These are phyloP conservation scores for Penicillium lagena DNA, from an alignment of 495 filamentous ascomycete genomes.

Conservation along the genomic window DNA sequence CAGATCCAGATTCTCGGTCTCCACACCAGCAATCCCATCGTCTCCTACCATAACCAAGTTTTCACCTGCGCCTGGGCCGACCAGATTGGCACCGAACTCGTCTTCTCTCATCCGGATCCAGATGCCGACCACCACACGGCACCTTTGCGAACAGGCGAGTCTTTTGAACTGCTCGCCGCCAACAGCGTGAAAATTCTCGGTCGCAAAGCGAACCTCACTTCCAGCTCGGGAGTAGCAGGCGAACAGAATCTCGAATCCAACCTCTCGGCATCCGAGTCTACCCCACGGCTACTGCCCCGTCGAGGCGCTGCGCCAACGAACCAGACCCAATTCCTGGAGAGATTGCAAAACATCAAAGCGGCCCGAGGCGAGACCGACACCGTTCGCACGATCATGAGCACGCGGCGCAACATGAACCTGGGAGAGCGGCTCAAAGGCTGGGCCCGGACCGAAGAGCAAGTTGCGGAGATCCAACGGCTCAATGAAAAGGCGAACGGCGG, in stretches of 20 bases:
- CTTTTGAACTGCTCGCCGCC: conserved; percentile 57
- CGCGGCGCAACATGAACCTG: conserved; percentile 20
- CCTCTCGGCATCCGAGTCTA: background rate
- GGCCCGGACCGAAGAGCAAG: conserved; percentile 35
- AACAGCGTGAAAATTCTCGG: conserved; percentile 46
- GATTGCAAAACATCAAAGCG: conserved; percentile 34
- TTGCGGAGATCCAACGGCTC: conserved; percentile 27
- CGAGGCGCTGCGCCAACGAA: conserved; percentile 16
- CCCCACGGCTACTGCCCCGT: conserved; percentile 5
- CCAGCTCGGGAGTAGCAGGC: conserved; percentile 15
- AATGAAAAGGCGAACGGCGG: conserved; percentile 28
- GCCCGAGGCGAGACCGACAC: conserved; percentile 38
- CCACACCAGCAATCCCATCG: conserved; percentile 62
- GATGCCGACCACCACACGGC: conserved; percentile 24
- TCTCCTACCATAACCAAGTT: conserved; percentile 67
- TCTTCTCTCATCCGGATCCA: conserved; percentile 51
- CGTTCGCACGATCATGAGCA: conserved; percentile 31
- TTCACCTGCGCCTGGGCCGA: conserved; percentile 73
- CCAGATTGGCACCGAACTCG: conserved; percentile 73
- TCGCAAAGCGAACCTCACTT: conserved; percentile 35
- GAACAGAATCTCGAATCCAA: background rate
- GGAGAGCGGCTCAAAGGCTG: conserved; percentile 29
- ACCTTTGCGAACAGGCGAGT: conserved; percentile 31
- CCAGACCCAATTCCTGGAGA: conserved; percentile 40
- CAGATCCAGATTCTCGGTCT: conserved; percentile 76